Percentiles rank a stretch among this genome's conserved stretches.
phyloP scores from a whole-genome alignment of 257 asterid species.

The Scutellaria galericulata region DNA sequence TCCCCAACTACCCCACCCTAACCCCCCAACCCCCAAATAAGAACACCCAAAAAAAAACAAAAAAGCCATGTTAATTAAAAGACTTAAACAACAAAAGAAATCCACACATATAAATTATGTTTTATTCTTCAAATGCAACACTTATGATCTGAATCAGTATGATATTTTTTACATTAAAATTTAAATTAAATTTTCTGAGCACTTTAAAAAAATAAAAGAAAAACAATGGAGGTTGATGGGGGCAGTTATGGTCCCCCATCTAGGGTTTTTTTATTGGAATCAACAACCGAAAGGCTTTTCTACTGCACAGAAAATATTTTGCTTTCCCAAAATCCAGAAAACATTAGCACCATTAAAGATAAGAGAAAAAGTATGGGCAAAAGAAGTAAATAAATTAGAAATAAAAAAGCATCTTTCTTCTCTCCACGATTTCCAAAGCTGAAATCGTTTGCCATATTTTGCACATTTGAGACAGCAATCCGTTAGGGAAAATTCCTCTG shows the following conservation, averaged over 20 bases:
- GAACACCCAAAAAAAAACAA: background rate
- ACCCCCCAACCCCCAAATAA: background rate
- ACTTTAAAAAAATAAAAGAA: background rate
- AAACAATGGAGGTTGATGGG: conserved; percentile 27
- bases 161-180: too few relatives aligned
- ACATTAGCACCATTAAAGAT: background rate
- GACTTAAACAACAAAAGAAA: background rate
- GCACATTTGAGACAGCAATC: conserved; percentile 29
- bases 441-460: background rate
- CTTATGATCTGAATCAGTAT: conserved; percentile 1
- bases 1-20: conserved; percentile 31
- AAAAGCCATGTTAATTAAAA: background rate
- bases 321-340: conserved; percentile 9
- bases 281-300: conserved; percentile 41
- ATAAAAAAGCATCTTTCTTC: conserved; percentile 26
- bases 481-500: conserved; percentile 6
- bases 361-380: conserved; percentile 9
- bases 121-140: background rate
- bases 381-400: conserved; percentile 7
- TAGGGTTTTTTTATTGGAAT: conserved; percentile 47
- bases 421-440: conserved; percentile 41
- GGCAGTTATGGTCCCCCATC: conserved; percentile 57
- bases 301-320: conserved; percentile 5
- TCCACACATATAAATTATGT: background rate
- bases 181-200: too few relatives aligned